Conservation (phyloP, 2,329 filamentous ascomycete species). For the Phoma herbarum region DNA sequence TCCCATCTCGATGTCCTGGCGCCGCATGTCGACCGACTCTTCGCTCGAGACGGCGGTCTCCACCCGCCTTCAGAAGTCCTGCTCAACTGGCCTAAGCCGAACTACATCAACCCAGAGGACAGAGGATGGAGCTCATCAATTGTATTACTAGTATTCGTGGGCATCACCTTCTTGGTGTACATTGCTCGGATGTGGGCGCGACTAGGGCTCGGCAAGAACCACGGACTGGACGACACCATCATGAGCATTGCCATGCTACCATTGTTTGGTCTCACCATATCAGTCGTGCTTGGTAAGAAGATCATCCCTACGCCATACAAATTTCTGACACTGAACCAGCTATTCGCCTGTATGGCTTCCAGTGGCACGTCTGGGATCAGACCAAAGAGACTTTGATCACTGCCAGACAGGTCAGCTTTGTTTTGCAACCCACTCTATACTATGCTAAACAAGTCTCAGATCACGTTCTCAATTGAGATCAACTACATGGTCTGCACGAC, state of each 20-base stretch:
- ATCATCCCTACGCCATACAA: too few relatives aligned
- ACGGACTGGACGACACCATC: slow-evolving; percentile 59
- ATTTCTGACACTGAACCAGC: slow-evolving; percentile 35
- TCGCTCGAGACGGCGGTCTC: slow-evolving; percentile 41
- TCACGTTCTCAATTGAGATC: slow-evolving; percentile 43
- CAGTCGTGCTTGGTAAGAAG: slow-evolving; percentile 38
- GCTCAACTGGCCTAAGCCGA: slow-evolving; percentile 57
- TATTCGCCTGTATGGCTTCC: slow-evolving; percentile 41
- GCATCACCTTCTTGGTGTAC: slow-evolving; percentile 53
- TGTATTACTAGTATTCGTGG: slow-evolving; percentile 53
- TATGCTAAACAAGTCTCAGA: slow-evolving; percentile 29
- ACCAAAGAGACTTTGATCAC: slow-evolving; percentile 32
- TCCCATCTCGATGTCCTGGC: slow-evolving; percentile 10
- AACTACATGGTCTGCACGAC: slow-evolving; percentile 42
- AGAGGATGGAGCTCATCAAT: slow-evolving; percentile 56
- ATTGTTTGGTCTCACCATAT: slow-evolving; percentile 43
- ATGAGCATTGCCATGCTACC: slow-evolving; percentile 56
- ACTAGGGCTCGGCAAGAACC: slow-evolving; percentile 55
- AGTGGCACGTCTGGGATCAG: slow-evolving; percentile 48
- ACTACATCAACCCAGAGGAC: slow-evolving; percentile 57
- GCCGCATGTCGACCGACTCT: slow-evolving; percentile 20
- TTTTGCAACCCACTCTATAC: background rate
- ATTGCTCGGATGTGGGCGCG: slow-evolving; percentile 59
- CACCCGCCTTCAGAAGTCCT: slow-evolving; percentile 54
- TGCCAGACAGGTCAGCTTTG: slow-evolving; percentile 33